Evolutionary conservation across 2,329 filamentous ascomycete genomes (phyloP).

Genomic region (Macrophomina tecta): DNA sequence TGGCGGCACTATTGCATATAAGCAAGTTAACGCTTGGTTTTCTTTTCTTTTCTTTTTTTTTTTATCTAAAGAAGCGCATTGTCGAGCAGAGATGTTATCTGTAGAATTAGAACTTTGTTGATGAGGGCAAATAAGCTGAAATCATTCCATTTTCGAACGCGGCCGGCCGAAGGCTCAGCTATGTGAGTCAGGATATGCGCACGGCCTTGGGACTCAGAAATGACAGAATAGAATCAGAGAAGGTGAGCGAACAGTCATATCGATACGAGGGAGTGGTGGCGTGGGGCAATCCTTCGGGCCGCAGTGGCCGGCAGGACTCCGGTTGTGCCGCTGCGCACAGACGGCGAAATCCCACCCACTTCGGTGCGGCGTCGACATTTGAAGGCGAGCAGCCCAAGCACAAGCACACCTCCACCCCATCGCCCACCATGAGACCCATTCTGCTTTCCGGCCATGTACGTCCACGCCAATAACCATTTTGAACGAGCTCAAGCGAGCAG

Average conservation of each 20-base stretch:
- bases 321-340: constrained; percentile 19
- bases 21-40: not conserved
- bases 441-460: constrained; percentile 88
- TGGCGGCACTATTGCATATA: constrained; percentile 4
- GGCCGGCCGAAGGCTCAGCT: too few relatives aligned
- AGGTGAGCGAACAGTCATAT: not conserved
- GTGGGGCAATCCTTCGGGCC: not conserved
- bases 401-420: constrained; percentile 26
- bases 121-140: not conserved
- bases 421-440: constrained; percentile 82
- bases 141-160: too few relatives aligned
- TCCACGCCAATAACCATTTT: not conserved
- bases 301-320: constrained; percentile 8
- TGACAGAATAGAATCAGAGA: too few relatives aligned
- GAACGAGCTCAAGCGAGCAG: not conserved
- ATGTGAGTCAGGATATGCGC: too few relatives aligned
- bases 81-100: not conserved
- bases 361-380: constrained; percentile 26
- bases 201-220: too few relatives aligned
- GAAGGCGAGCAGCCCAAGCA: constrained; percentile 20
- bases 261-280: not conserved
- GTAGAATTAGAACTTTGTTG: not conserved
- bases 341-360: constrained; percentile 29
- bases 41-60: too few relatives aligned
- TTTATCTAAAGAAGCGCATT: not conserved